Conservation (phyloP, 768 basidiomycete species). For the Mycena pura region DNA sequence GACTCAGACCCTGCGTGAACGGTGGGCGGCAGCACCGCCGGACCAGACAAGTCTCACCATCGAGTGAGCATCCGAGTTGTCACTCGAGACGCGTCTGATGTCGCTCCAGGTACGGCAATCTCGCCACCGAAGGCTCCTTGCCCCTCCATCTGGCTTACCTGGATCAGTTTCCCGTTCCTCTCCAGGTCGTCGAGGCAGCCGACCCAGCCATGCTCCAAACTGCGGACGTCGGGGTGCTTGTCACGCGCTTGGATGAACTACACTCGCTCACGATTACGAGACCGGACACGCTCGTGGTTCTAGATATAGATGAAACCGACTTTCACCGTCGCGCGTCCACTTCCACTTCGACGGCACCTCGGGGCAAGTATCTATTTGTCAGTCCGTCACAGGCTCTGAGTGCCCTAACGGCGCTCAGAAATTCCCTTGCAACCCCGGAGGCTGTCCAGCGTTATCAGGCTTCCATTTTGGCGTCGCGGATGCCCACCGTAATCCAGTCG, state of each 20-base stretch:
- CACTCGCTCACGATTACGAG: slow-evolving; percentile 10
- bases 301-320: slow-evolving; percentile 29
- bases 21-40: slow-evolving; percentile 50
- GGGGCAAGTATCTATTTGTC: slow-evolving; percentile 48
- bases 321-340: slow-evolving; percentile 19
- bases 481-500: slow-evolving; percentile 54
- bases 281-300: slow-evolving; percentile 25
- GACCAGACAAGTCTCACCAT: slow-evolving; percentile 42
- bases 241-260: slow-evolving; percentile 38
- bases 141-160: slow-evolving; percentile 58
- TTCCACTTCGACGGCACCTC: slow-evolving; percentile 33
- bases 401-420: slow-evolving; percentile 57
- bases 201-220: slow-evolving; percentile 36
- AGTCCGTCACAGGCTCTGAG: slow-evolving; percentile 66
- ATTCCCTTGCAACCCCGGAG: slow-evolving; percentile 50
- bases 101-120: slow-evolving; percentile 2
- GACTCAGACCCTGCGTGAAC: slow-evolving; percentile 48
- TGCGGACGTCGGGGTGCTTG: slow-evolving; percentile 69
- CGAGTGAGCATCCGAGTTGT: slow-evolving; percentile 42
- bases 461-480: slow-evolving; percentile 62
- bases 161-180: slow-evolving; percentile 56
- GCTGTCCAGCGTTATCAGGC: slow-evolving; percentile 72
- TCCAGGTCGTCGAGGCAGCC: slow-evolving; percentile 53
- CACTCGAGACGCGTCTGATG: slow-evolving; percentile 39
- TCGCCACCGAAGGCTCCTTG: slow-evolving; percentile 31